Evolutionary conservation across 257 asterid species (phyloP).

Genomic region (Forsythia viridissima): DNA sequence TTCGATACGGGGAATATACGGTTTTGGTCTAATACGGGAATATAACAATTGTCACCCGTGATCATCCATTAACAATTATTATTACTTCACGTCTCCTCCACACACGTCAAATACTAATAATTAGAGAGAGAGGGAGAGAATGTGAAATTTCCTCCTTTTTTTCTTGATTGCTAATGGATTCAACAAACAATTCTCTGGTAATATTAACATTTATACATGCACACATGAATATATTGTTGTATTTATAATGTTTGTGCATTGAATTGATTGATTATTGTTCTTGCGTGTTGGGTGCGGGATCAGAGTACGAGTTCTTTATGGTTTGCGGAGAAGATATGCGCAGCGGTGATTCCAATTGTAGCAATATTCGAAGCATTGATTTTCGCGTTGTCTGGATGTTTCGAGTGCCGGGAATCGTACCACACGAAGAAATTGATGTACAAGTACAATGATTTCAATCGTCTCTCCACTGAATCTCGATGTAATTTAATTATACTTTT

Average conservation of each 20-base stretch:
- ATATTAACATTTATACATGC: not conserved
- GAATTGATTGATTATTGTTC: not conserved
- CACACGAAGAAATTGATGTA: conserved; percentile 22
- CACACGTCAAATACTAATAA: too few species aligned
- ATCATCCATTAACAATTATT: too few species aligned
- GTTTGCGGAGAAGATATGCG: conserved; percentile 61
- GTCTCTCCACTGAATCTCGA: conserved; percentile 64
- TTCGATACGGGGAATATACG: too few species aligned
- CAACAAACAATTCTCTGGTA: conserved; percentile 34
- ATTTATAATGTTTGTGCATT: not conserved
- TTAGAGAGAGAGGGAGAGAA: too few species aligned
- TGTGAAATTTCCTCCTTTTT: not conserved
- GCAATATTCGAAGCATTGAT: conserved; percentile 54
- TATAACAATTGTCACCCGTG: too few species aligned
- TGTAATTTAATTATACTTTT: conserved; percentile 35
- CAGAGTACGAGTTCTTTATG: conserved; percentile 47
- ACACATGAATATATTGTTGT: not conserved
- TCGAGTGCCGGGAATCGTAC: conserved; percentile 31
- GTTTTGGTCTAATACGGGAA: too few species aligned
- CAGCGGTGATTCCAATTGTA: conserved; percentile 46
- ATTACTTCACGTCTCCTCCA: too few species aligned
- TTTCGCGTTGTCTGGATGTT: conserved; percentile 52
- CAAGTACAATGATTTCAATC: conserved; percentile 39
- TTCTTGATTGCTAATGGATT: conserved; percentile 29
- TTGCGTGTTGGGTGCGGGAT: not conserved